Evolutionary conservation across 306 rosid genomes (phyloP), one percentile per base, ranked within the genome.

Genomic region (Gillenia trifoliata): DNA sequence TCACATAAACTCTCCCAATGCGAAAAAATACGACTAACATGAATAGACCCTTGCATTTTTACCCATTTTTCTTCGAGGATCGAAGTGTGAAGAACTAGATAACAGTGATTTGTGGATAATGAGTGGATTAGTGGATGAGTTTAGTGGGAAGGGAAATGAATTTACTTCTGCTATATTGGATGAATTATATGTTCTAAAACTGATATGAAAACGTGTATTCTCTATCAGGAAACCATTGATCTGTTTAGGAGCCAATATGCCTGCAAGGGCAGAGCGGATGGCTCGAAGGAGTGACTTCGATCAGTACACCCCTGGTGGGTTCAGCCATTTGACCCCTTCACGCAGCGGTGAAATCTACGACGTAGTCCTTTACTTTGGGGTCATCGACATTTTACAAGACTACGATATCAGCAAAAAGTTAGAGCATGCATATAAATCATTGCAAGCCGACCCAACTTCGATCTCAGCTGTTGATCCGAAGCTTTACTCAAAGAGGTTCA

Each of bases 381-480:
- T 95, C 62, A 95, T 95, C 9, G 99, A 95, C 93, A 95, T 92
- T 49, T 78, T 95, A 84, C 99, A 95, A 81, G 99, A 86, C 82
- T 95, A 92, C 22, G 98, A 92, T 74, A 90, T 95, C 81, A 88
- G 88, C 92, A 95, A 95, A 90, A 95, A 92, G 82, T 71, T 95
- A 52, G 99, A 95, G 84, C 99, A 90, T 52, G 98, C 97, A 6
- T 95, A 92, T 87, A 95, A 95, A 79, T 95, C 99, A 26, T 84
- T 84, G 66, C 99, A 95, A 77, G 98, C 82, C 3, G 92, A 92
- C 70, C 86, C 99, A n/a, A 72, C 83, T 38, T 90, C 93, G 36
- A 95, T 95, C 77, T 95, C 99, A 55, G 99, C 99, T 1, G 99
- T 95, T 40, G 98, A 95, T 84, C 99, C 99, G 47, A 95, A 92